Percentiles rank a stretch among this genome's conserved stretches.
These are phyloP conservation scores for Puccinia triticina DNA, from an alignment of 1,284 basidiomycete species.

Conservation along the genomic window DNA sequence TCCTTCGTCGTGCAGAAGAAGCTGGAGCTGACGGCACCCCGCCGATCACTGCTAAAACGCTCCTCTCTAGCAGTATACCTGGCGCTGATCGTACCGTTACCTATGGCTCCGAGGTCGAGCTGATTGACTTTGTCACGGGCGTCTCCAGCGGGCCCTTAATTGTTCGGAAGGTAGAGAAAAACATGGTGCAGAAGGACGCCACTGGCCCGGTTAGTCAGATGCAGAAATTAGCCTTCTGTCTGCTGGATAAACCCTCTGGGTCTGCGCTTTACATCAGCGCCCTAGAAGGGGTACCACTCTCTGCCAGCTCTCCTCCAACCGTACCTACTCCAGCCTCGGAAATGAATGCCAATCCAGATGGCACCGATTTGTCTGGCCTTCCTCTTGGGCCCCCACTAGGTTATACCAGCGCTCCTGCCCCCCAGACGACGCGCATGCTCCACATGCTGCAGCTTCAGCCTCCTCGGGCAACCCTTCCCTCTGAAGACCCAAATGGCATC, in stretches of 20 bases:
- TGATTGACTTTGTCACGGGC: slow-evolving; percentile 81
- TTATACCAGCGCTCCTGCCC: not conserved
- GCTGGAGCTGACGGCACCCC: slow-evolving; percentile 54
- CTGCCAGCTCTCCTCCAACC: slow-evolving; percentile 12
- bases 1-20: slow-evolving; percentile 58
- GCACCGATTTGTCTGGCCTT: slow-evolving; percentile 7
- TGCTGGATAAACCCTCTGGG: slow-evolving; percentile 63
- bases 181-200: slow-evolving; percentile 72
- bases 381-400: not conserved
- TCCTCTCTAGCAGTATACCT: slow-evolving; percentile 39
- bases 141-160: slow-evolving; percentile 81
- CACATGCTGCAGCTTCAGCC: slow-evolving; percentile 40
- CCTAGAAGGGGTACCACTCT: slow-evolving; percentile 32
- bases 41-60: slow-evolving; percentile 54
- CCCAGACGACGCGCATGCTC: not conserved
- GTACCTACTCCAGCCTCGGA: slow-evolving; percentile 16
- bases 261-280: slow-evolving; percentile 51
- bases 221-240: slow-evolving; percentile 89
- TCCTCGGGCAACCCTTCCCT: slow-evolving; percentile 29
- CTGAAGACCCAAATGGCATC: slow-evolving; percentile 67
- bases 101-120: slow-evolving; percentile 83
- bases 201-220: slow-evolving; percentile 91
- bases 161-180: slow-evolving; percentile 90
- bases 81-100: slow-evolving; percentile 78
- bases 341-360: slow-evolving; percentile 3